Evolutionary conservation across 768 basidiomycete species (phyloP).

Genomic region (Heimioporus sp.): DNA sequence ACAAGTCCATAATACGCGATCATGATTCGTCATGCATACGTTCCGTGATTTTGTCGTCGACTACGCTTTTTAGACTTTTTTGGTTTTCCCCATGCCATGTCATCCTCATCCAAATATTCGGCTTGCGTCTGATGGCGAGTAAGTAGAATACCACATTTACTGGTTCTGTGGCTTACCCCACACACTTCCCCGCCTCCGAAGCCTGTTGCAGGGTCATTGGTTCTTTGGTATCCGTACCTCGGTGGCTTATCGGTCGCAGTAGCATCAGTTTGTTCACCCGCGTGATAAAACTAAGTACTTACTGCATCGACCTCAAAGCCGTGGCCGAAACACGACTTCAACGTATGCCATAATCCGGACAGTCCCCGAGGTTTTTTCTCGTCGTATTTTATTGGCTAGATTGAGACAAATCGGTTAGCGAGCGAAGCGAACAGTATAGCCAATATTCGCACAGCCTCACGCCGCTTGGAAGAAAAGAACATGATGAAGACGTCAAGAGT

Average conservation of each 20-base stretch:
- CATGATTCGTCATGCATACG: background rate
- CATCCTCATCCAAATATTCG: slow-evolving; percentile 25
- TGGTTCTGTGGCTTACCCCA: slow-evolving; percentile 12
- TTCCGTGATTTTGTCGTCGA: background rate
- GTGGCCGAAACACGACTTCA: slow-evolving; percentile 24
- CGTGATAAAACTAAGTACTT: background rate
- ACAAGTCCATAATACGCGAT: too few species aligned
- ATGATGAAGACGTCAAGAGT: slow-evolving; percentile 8
- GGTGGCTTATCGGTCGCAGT: slow-evolving; percentile 7
- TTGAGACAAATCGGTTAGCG: background rate
- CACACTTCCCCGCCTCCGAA: slow-evolving; percentile 18
- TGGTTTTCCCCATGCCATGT: slow-evolving; percentile 26
- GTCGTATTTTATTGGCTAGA: slow-evolving; percentile 7
- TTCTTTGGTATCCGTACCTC: slow-evolving; percentile 14
- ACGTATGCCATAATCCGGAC: slow-evolving; percentile 3
- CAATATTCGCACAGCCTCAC: slow-evolving; percentile 1
- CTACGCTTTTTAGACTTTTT: slow-evolving; percentile 9
- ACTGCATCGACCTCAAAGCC: slow-evolving; percentile 14
- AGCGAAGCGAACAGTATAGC: background rate
- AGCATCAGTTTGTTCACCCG: background rate
- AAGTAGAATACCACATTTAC: background rate
- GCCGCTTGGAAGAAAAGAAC: background rate
- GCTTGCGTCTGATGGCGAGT: slow-evolving; percentile 17
- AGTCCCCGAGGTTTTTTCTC: slow-evolving; percentile 8
- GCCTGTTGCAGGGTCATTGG: slow-evolving; percentile 9